Conservation (phyloP, 108 stramenopile species). For the Halocafeteria seosinensis region DNA sequence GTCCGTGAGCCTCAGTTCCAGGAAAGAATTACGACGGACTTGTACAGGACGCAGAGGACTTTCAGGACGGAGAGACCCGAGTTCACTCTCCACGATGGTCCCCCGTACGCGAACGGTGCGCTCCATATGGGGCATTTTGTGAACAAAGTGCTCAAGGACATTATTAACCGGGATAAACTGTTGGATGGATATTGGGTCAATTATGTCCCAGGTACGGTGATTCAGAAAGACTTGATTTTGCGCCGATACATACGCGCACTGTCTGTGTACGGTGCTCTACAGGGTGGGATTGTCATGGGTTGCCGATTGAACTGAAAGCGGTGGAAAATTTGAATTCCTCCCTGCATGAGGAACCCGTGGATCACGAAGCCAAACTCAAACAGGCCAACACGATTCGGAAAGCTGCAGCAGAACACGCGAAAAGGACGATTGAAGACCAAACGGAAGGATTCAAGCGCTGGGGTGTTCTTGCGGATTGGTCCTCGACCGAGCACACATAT, state of each 20-base stretch:
- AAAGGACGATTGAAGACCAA: conserved; percentile 71
- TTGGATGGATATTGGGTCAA: conserved; percentile 78
- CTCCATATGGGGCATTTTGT: conserved; percentile 96
- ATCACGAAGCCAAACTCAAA: conserved; percentile 28
- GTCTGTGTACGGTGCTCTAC: background rate
- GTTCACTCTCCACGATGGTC: conserved; percentile 95
- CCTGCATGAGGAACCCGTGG: too few relatives aligned
- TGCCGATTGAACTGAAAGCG: conserved; percentile 97
- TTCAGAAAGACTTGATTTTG: too few relatives aligned
- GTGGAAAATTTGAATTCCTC: conserved; percentile 49
- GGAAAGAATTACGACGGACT: conserved; percentile 51
- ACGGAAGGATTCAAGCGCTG: conserved; percentile 64
- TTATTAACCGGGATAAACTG: conserved; percentile 82
- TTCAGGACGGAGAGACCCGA: conserved; percentile 25
- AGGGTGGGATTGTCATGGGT: conserved; percentile 99
- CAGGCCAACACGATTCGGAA: conserved; percentile 59
- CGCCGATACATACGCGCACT: too few relatives aligned
- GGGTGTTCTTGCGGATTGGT: conserved; percentile 87
- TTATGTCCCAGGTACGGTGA: conserved; percentile 52
- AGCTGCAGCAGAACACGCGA: conserved; percentile 70
- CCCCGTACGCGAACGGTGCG: conserved; percentile 97
- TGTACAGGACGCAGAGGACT: conserved; percentile 58
- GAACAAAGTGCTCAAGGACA: conserved; percentile 92
- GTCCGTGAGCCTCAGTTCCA: conserved; percentile 73
- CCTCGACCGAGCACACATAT: conserved; percentile 2